Conservation (phyloP, 2,329 filamentous ascomycete genomes). For the Moelleriella libera region DNA sequence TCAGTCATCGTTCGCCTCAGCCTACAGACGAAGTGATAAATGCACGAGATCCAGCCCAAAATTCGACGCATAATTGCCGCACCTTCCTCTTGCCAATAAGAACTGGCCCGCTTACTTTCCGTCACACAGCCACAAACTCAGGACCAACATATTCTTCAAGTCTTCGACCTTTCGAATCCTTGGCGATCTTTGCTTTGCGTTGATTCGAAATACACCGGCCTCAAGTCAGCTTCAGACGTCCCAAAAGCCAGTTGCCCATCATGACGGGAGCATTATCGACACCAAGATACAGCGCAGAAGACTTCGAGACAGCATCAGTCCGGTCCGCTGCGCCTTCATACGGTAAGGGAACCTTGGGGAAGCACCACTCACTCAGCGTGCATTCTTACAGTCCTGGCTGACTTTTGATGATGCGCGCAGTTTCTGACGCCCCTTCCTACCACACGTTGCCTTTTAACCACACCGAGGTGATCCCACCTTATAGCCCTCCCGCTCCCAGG, state of each 20-base stretch:
- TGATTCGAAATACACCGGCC: too few relatives aligned
- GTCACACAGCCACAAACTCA: too few relatives aligned
- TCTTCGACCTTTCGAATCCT: too few relatives aligned
- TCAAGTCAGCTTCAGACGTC: background rate
- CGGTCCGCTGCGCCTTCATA: slow-evolving; percentile 56
- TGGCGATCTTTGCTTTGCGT: background rate
- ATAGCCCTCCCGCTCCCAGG: slow-evolving; percentile 22
- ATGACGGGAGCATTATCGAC: slow-evolving; percentile 17
- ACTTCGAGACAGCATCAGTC: slow-evolving; percentile 55
- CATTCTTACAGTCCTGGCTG: background rate
- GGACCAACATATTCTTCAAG: too few relatives aligned
- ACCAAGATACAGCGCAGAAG: slow-evolving; percentile 28
- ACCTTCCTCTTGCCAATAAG: background rate
- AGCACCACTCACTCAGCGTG: background rate
- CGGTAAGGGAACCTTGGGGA: slow-evolving; percentile 25
- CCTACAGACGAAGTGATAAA: too few relatives aligned
- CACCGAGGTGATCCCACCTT: slow-evolving; percentile 32
- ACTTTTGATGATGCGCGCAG: slow-evolving; percentile 15
- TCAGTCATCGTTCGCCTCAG: too few relatives aligned
- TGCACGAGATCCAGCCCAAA: too few relatives aligned
- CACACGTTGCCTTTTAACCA: slow-evolving; percentile 36
- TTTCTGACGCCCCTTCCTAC: slow-evolving; percentile 52
- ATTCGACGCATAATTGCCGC: too few relatives aligned
- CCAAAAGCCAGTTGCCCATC: slow-evolving; percentile 6
- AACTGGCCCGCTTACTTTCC: background rate